Evolutionary conservation across 495 filamentous ascomycete genomes (phyloP), one percentile per base, ranked within the genome.

Genomic region (Jackrogersella minutella): DNA sequence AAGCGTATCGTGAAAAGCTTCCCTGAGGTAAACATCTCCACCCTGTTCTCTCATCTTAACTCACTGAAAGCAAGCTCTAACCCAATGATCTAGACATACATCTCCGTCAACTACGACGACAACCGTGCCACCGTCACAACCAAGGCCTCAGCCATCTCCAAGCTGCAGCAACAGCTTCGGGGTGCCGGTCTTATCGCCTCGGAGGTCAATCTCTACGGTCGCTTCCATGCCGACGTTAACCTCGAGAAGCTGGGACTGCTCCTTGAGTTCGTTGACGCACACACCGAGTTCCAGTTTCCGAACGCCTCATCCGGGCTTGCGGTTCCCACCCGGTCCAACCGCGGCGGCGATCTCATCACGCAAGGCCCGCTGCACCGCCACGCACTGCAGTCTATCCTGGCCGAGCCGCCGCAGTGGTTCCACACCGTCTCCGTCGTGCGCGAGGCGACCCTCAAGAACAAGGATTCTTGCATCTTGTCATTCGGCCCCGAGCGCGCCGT

Each of bases 101-200:
- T 82, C 10, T 81, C 82, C 1, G 81, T 82, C 6, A 33, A 50
- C 4, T 81, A 75, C 30, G 82, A 84, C 46, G 72, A 81, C 14
- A 67, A 71, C 2, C 68, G 80, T 10, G 79, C 71, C 10, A 77
- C 71, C 8, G 46, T 82, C 40, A 78, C 77, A 2, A 76, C 72
- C 0, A 55, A 73, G 6, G 64, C 62, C 4, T 57, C 52, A 22
- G 76, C 52, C 7, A 64, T 63, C 22, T 57, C 64, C 5, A 58
- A 16, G 31, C 65, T 79, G 33, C 68, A 47, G n/a, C 57, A 73
- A 10, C 37, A 75, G 24, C 68, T 85, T 0, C 74, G 72, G 41
- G 54, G 55, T 0, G 77, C 75, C 24, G 79, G 83, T 4, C 63
- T 84, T 30, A 72, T 54, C 21, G 66, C 60, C 5, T 56, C 66